phyloP scores from a whole-genome alignment of 371 early-diverging fungal species.

The Rhizopus arrhizus region DNA sequence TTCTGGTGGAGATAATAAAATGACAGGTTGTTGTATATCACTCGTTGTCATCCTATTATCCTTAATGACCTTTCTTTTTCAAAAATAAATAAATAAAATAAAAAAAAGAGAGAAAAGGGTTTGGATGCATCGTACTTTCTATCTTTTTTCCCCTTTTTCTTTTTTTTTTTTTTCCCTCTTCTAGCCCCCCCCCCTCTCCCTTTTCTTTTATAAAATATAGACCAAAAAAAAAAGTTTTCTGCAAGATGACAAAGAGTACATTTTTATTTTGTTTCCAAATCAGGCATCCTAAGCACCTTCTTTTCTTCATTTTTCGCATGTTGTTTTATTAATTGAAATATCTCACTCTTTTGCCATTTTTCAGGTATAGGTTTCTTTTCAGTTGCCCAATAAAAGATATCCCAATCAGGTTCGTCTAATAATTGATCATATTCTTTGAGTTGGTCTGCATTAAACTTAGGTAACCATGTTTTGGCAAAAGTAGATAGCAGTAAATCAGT shows the following conservation, averaged over 20 bases:
- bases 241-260: neutral
- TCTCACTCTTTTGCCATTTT: constrained; percentile 47
- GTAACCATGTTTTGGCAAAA: constrained; percentile 74
- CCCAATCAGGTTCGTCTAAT: constrained; percentile 95
- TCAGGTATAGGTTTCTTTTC: constrained; percentile 70
- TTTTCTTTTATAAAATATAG: no score
- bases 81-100: constrained; percentile 1
- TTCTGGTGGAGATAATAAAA: constrained; percentile 26
- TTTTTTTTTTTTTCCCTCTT: neutral
- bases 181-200: no score
- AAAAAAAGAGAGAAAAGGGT: constrained; percentile 1
- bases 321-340: constrained; percentile 63
- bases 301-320: constrained; percentile 74
- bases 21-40: constrained; percentile 15
- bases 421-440: constrained; percentile 80
- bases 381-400: constrained; percentile 92
- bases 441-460: constrained; percentile 54
- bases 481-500: constrained; percentile 90
- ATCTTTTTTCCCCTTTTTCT: neutral
- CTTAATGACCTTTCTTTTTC: neutral
- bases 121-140: neutral
- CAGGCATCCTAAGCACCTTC: constrained; percentile 75
- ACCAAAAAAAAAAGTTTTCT: no score
- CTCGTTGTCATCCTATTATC: neutral
- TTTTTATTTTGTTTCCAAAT: constrained; percentile 45